phyloP scores from a whole-genome alignment of 2,329 filamentous ascomycete species.

The Dendryphion nanum region DNA sequence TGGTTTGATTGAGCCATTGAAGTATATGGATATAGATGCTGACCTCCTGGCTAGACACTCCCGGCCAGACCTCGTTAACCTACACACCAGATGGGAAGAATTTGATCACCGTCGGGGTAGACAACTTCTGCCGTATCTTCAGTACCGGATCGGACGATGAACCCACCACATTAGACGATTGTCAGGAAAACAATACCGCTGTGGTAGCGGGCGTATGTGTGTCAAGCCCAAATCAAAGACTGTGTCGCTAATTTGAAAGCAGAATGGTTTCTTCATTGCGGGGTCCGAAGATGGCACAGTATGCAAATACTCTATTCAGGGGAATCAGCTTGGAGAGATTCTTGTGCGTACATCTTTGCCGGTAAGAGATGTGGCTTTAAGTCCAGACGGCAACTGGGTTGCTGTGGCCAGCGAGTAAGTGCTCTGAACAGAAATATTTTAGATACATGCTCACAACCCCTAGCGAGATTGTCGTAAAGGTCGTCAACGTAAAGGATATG shows the following conservation, averaged over 20 bases:
- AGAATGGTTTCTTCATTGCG: constrained; percentile 81
- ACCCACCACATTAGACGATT: constrained; percentile 87
- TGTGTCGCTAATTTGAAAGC: constrained; percentile 15
- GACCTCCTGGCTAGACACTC: constrained; percentile 60
- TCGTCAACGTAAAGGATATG: constrained; percentile 81
- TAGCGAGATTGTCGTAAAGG: constrained; percentile 81
- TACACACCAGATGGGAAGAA: constrained; percentile 88
- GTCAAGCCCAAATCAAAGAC: neutral
- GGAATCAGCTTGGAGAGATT: constrained; percentile 73
- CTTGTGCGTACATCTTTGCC: constrained; percentile 82
- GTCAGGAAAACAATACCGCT: constrained; percentile 79
- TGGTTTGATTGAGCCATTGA: neutral
- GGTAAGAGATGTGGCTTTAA: constrained; percentile 80
- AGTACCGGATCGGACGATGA: constrained; percentile 89
- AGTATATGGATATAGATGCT: constrained; percentile 4
- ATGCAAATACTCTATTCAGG: constrained; percentile 81
- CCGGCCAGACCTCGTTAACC: constrained; percentile 79
- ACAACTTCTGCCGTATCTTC: constrained; percentile 91
- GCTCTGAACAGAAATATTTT: constrained; percentile 8
- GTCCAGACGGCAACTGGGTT: constrained; percentile 79
- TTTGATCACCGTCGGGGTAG: constrained; percentile 87
- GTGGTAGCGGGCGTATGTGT: constrained; percentile 65
- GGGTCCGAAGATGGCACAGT: constrained; percentile 96
- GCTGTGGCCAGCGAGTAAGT: constrained; percentile 87
- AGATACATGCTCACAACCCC: constrained; percentile 39